Evolutionary conservation across 2,329 filamentous ascomycete genomes (phyloP).

Genomic region (Neoascochyta sp.): DNA sequence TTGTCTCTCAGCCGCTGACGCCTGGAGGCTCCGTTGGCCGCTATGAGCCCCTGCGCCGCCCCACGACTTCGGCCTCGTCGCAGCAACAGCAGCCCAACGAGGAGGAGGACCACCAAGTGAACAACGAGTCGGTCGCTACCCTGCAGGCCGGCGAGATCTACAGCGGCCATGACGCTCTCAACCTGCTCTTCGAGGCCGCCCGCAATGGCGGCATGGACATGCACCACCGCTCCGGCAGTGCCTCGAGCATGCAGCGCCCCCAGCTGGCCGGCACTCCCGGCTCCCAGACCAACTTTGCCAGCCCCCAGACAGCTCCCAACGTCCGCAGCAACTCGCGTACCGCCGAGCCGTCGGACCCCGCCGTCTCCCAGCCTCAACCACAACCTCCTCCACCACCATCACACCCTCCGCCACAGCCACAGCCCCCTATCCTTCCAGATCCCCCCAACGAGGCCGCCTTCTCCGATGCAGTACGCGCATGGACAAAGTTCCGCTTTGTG

Average conservation of each 20-base stretch:
- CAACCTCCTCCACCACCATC: too few relatives aligned
- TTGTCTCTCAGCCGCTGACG: slow-evolving; percentile 55
- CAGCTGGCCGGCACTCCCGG: slow-evolving; percentile 34
- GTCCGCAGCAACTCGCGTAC: slow-evolving; percentile 22
- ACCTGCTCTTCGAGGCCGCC: slow-evolving; percentile 84
- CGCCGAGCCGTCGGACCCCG: slow-evolving; percentile 29
- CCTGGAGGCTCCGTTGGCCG: slow-evolving; percentile 64
- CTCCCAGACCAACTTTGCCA: slow-evolving; percentile 36
- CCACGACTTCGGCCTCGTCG: slow-evolving; percentile 41
- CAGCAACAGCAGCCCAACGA: slow-evolving; percentile 19
- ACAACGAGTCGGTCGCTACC: slow-evolving; percentile 58
- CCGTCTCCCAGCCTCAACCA: slow-evolving; percentile 20
- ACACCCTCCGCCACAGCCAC: slow-evolving; percentile 2
- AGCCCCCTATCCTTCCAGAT: slow-evolving; percentile 20
- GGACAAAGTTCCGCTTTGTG: slow-evolving; percentile 91
- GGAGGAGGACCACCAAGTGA: slow-evolving; percentile 56
- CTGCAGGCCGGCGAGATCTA: slow-evolving; percentile 68
- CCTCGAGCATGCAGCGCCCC: slow-evolving; percentile 37
- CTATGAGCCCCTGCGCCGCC: slow-evolving; percentile 63
- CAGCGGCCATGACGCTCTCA: slow-evolving; percentile 87
- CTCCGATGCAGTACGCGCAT: slow-evolving; percentile 73
- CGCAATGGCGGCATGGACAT: slow-evolving; percentile 48
- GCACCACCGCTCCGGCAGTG: slow-evolving; percentile 49
- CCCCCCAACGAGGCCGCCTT: slow-evolving; percentile 37
- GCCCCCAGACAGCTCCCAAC: slow-evolving; percentile 23